A percentile compares a stretch with the other conserved stretches of the same genome.
Evolutionary conservation across 768 basidiomycete species (phyloP).

Genomic region (Lactarius hengduanensis): DNA sequence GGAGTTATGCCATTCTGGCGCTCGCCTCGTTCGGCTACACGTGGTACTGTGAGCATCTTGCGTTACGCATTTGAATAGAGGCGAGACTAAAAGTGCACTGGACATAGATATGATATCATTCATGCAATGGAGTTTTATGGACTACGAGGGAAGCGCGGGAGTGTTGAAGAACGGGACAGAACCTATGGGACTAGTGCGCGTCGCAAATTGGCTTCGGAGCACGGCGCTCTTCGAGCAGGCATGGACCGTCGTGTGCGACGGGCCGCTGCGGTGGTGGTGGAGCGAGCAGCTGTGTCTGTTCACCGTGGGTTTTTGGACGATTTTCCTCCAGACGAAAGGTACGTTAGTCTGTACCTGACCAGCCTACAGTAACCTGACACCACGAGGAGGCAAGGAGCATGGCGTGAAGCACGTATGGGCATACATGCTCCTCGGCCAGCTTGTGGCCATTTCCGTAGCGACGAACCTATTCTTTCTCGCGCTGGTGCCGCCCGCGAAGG

Average conservation of each 20-base stretch:
- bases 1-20: conserved; percentile 38
- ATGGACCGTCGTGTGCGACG: conserved; percentile 40
- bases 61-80: too few species aligned
- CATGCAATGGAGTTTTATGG: conserved; percentile 56
- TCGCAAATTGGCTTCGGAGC: conserved; percentile 52
- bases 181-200: conserved; percentile 32
- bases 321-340: conserved; percentile 55
- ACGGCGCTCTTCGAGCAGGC: conserved; percentile 64
- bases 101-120: conserved; percentile 47
- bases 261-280: conserved; percentile 65
- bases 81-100: too few species aligned
- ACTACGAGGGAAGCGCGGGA: conserved; percentile 39
- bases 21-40: conserved; percentile 43
- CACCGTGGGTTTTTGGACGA: conserved; percentile 56
- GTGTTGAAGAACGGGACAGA: conserved; percentile 5
- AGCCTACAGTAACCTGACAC: too few species aligned
- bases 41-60: conserved; percentile 48
- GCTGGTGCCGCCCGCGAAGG: conserved; percentile 28
- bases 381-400: conserved; percentile 37
- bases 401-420: conserved; percentile 55
- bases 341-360: conserved; percentile 22
- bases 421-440: conserved; percentile 70
- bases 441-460: conserved; percentile 69
- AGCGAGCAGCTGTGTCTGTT: conserved; percentile 61
- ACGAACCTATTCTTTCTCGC: conserved; percentile 62